These are phyloP conservation scores for Hibiscus tridactylites DNA, from an alignment of 345 rosid species.

Conservation along the genomic window DNA sequence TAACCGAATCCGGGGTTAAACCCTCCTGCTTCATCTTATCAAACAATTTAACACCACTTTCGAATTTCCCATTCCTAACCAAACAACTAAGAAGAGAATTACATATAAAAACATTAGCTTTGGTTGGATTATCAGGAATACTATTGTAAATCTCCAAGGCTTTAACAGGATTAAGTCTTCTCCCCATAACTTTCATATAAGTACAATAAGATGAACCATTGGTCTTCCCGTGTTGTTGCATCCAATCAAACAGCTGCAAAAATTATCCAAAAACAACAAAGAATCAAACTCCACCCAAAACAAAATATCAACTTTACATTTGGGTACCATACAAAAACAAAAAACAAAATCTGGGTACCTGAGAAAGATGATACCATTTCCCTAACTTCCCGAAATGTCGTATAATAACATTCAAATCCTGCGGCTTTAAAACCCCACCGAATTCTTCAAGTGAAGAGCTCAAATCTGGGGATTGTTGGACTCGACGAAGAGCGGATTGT, in stretches of 20 bases:
- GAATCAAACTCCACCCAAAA: not conserved
- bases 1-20: constrained; percentile 69
- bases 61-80: constrained; percentile 61
- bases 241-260: constrained; percentile 85
- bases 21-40: constrained; percentile 87
- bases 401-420: constrained; percentile 70
- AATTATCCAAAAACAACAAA: constrained; percentile 16
- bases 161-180: constrained; percentile 43
- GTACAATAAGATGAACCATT: constrained; percentile 65
- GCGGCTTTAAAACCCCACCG: constrained; percentile 55
- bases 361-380: constrained; percentile 57
- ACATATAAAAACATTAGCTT: constrained; percentile 63
- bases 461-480: constrained; percentile 52
- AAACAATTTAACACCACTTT: constrained; percentile 56
- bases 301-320: not conserved
- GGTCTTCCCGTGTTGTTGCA: constrained; percentile 64
- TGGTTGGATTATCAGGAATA: constrained; percentile 55
- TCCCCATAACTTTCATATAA: constrained; percentile 65
- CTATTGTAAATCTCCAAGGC: constrained; percentile 63
- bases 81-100: constrained; percentile 78
- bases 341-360: constrained; percentile 31
- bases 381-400: constrained; percentile 59
- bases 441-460: constrained; percentile 53
- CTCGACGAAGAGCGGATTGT: constrained; percentile 56
- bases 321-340: no score